Conservation (phyloP, 202 grass and related monocot species). For the Setaria viridis region DNA sequence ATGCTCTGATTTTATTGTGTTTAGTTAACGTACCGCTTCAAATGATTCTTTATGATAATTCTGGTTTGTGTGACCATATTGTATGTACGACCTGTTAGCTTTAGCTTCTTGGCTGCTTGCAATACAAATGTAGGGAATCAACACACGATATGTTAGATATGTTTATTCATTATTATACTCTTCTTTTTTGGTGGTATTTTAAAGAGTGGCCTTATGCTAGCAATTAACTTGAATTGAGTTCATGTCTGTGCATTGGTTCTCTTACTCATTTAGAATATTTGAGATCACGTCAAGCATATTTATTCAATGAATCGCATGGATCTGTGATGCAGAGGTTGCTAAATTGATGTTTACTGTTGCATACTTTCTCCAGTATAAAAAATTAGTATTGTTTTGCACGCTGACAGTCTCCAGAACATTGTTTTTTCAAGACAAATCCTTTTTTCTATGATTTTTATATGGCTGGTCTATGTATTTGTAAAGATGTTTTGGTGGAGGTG, state of each 20-base stretch:
- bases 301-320: constrained; percentile 20
- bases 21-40: not conserved
- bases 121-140: not conserved
- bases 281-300: constrained; percentile 16
- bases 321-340: not conserved
- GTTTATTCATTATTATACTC: not conserved
- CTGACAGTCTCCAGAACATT: not conserved
- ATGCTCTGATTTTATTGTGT: not conserved
- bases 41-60: constrained; percentile 1
- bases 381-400: not conserved
- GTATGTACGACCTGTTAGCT: not conserved
- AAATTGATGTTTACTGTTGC: constrained; percentile 6
- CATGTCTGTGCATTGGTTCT: not conserved
- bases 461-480: not conserved
- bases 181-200: constrained; percentile 6
- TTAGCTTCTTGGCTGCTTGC: not conserved
- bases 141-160: not conserved
- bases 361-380: not conserved
- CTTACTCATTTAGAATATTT: constrained; percentile 14
- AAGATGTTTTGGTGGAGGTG: not conserved
- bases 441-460: not conserved
- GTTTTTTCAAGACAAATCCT: not conserved
- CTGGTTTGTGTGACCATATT: not conserved
- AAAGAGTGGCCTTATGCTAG: not conserved
- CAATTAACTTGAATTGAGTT: constrained; percentile 22